Evolutionary conservation across 371 early-diverging fungal species (phyloP), one percentile per base, ranked within the genome.

Genomic region (Lichtheimia ramosa): DNA sequence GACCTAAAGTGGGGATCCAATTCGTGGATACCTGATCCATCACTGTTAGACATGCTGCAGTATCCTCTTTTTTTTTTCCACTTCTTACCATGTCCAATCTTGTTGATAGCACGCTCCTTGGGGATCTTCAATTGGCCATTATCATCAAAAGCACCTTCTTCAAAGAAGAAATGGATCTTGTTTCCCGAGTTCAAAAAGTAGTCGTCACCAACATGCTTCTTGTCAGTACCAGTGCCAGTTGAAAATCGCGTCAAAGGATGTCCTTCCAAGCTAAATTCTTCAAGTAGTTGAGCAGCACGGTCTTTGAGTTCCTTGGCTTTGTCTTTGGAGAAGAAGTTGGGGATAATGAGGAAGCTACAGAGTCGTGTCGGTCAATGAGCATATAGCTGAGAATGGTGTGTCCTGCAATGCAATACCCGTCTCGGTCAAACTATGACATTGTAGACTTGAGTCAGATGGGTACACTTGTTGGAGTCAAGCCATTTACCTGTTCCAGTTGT

Each of bases 141-240:
- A 16, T 69, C 73, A 54, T 90, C 88, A 57, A 94, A 82, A 1
- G 94, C 94, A 23, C 79, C 90, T 51, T 90, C 92, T 65, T 96
- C 95, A 59, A 95, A 91, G 64, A 97, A 97, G 73, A 81, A 95
- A 10, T 91, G 83, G 55, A 94, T 75, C 63, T 94, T 92, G 70
- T 94, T 91, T 18, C 93, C 92, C 1, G 90, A 90, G 28, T 70
- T 75, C 39, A 96, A 71, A 74, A 96, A 96, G 71, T 96, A 97
- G 18, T 90, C 89, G 62, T 95, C 94, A 13, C 93, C 91, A 20
- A 91, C 83, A 71, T 94, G 93, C 51, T 85, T 76, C 25, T 81
- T 73, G 28, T 75, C 69, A 48, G 70, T 66, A 25, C 76, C 71
- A 1, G 75, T 74, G 28, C 91, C 89, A 0, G 96, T 94, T 4